A percentile compares a stretch with the other conserved stretches of the same genome.
phyloP scores from a whole-genome alignment of 2,329 filamentous ascomycete species.

The Fusarium nanum region DNA sequence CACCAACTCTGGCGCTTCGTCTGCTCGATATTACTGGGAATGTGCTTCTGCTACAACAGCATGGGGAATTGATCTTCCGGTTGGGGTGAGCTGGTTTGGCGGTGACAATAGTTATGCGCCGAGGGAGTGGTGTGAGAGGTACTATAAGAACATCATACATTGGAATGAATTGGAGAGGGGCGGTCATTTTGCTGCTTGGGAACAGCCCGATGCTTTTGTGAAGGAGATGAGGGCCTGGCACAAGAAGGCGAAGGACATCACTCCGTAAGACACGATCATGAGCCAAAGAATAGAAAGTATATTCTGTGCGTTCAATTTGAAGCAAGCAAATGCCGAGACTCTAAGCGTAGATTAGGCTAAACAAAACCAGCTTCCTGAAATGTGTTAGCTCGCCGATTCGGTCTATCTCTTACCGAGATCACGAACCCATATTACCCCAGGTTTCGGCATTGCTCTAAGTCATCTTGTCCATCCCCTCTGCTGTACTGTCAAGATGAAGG shows the following conservation, averaged over 20 bases:
- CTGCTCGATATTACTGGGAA: constrained; percentile 22
- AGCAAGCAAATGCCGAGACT: background rate
- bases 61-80: background rate
- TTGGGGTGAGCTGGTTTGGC: constrained; percentile 19
- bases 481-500: background rate
- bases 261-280: background rate
- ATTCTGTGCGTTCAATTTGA: background rate
- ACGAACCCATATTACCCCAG: background rate
- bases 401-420: background rate
- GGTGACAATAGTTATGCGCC: constrained; percentile 22
- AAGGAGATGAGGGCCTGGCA: background rate
- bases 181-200: constrained; percentile 4
- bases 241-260: background rate
- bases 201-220: background rate
- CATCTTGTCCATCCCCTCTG: background rate
- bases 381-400: background rate
- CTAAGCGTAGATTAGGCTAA: background rate
- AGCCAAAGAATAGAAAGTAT: fast-evolving
- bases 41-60: background rate
- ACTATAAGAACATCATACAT: constrained; percentile 1
- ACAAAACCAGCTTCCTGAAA: background rate
- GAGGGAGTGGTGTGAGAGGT: constrained; percentile 6
- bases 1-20: constrained; percentile 12
- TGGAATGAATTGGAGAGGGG: background rate
- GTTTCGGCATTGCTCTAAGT: background rate